Base-by-base conservation (phyloP, 192 early-diverging fungal species). In the Phycomyces nitens region DNA sequence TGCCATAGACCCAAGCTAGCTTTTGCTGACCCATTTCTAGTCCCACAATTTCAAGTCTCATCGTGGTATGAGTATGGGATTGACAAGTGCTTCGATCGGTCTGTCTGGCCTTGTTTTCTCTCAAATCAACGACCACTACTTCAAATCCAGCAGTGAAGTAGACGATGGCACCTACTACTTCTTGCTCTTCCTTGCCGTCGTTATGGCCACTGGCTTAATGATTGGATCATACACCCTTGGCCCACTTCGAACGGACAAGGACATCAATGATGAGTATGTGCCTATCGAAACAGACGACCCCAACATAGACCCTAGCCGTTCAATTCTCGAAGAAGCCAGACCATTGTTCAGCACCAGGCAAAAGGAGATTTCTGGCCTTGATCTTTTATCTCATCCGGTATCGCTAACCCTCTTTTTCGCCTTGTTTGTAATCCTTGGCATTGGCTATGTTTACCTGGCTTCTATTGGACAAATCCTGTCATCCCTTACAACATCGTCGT, bases 391-490 rank as follows among this genome's bases (percentile, higher is more conserved):
- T 0, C 61, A 70, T 38, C 68, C 68, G 22, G 53, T 70, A 21
- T 60, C 60, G 21, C 62, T 70, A 34, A 41, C 68, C 7, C 24
- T 70, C 2, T 64, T 70, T 41, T 40, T 40, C n/a, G 50, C 61
- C n/a, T 41, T 70, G 39, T 70, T 70, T 53, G 41, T 70, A 14
- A 26, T 64, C 2, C 44, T 70, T 0, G 68, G 68, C 3, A 41
- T 70, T 27, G 68, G 68, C 24, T 70, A 70, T 70, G 61, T 64
- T 3, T 70, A 64, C 53, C 49, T 70, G 2, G 68, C 68, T 24
- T 57, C 58, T 41, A 64, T 70, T 41, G 68, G 68, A 12, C 56
- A 58, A 22, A 57, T 70, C 21, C 40, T 70, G 24, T 16, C 24
- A 21, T 21, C 68, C 2, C 38, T 70, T 18, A 34, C 29, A 34